Percentiles rank a stretch among this genome's conserved stretches.
These are phyloP conservation scores for Mycena pura DNA, from an alignment of 768 basidiomycete genomes.

Conservation along the genomic window DNA sequence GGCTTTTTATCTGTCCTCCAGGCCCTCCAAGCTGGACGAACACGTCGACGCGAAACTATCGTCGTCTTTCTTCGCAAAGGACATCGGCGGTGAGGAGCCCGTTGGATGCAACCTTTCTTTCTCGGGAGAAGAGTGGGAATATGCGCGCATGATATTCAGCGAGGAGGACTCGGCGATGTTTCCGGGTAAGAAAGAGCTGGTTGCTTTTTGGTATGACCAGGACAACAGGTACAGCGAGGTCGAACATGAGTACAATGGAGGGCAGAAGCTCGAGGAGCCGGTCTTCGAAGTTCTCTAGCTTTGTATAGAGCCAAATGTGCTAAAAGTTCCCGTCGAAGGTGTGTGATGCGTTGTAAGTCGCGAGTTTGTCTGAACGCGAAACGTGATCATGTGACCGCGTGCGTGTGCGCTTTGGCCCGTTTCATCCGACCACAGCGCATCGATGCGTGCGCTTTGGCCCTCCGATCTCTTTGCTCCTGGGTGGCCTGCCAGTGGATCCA, in stretches of 20 bases:
- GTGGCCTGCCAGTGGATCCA: too few relatives aligned
- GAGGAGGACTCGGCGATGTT: conserved; percentile 14
- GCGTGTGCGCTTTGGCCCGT: too few relatives aligned
- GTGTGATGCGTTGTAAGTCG: conserved; percentile 26
- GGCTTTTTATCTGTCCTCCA: neutral
- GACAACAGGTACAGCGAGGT: conserved; percentile 15
- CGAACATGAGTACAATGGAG: neutral
- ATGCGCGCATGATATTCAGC: conserved; percentile 22
- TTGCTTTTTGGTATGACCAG: conserved; percentile 27
- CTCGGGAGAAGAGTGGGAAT: conserved; percentile 12
- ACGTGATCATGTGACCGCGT: too few relatives aligned
- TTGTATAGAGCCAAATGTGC: neutral
- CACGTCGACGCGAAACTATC: neutral
- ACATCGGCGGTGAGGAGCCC: neutral
- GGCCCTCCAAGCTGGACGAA: conserved; percentile 17
- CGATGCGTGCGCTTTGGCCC: too few relatives aligned
- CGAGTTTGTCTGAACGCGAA: too few relatives aligned
- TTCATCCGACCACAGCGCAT: too few relatives aligned
- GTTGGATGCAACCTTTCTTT: conserved; percentile 20
- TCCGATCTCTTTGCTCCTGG: too few relatives aligned
- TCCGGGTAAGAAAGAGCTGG: conserved; percentile 22
- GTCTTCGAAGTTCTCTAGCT: neutral
- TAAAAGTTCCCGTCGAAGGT: neutral
- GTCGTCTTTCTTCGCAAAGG: neutral
- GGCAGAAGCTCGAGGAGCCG: neutral